phyloP scores from a whole-genome alignment of 1,284 basidiomycete species.

The Earliella scabrosa region DNA sequence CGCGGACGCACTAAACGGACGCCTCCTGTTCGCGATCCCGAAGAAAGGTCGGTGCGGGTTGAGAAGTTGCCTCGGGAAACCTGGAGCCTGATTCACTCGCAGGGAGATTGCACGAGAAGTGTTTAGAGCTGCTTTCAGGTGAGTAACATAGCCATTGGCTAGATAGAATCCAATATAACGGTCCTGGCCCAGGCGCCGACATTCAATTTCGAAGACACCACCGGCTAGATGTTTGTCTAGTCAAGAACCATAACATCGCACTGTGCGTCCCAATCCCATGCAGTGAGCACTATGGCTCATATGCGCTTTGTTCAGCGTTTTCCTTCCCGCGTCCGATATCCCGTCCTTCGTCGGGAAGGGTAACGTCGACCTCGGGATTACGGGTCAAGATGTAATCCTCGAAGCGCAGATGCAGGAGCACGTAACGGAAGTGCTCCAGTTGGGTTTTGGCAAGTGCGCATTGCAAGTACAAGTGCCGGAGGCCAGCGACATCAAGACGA shows the following conservation, averaged over 20 bases:
- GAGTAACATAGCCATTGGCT: conserved; percentile 24
- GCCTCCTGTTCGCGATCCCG: conserved; percentile 93
- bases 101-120: conserved; percentile 95
- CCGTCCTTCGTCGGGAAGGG: conserved; percentile 99
- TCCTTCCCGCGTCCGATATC: conserved; percentile 97
- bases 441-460: conserved; percentile 95
- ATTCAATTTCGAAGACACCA: conserved; percentile 93
- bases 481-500: conserved; percentile 65
- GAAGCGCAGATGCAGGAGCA: conserved; percentile 82
- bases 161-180: not conserved
- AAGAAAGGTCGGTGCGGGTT: conserved; percentile 81
- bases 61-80: not conserved
- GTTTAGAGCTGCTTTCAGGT: conserved; percentile 85
- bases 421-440: conserved; percentile 82
- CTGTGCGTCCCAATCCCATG: conserved; percentile 55
- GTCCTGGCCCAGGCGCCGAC: conserved; percentile 83
- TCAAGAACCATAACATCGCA: conserved; percentile 92
- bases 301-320: conserved; percentile 65
- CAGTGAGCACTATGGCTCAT: not conserved
- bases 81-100: not conserved
- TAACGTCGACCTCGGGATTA: conserved; percentile 92
- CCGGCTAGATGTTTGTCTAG: conserved; percentile 91
- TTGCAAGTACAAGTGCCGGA: conserved; percentile 97
- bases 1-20: conserved; percentile 59
- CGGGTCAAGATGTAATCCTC: conserved; percentile 96